phyloP scores from a whole-genome alignment of 1,284 basidiomycete species.

The Filobasidium uniguttulatum region DNA sequence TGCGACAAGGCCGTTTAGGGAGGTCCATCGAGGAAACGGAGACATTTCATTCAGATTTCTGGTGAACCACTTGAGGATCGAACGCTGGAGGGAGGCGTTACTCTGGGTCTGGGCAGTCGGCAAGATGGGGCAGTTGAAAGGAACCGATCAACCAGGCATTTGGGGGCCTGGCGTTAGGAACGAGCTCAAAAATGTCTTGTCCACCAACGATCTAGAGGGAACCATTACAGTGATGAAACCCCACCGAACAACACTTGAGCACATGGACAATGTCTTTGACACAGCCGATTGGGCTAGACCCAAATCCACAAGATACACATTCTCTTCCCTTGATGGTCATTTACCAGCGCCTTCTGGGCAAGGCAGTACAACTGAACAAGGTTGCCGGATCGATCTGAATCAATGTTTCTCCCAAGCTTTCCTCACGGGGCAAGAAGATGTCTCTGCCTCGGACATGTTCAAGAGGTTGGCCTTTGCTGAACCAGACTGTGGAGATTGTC shows the following conservation, averaged over 20 bases:
- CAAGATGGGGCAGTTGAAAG: slow-evolving; percentile 19
- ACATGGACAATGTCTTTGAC: slow-evolving; percentile 20
- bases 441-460: slow-evolving; percentile 37
- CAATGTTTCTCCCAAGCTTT: slow-evolving; percentile 28
- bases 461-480: slow-evolving; percentile 40
- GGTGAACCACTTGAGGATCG: slow-evolving; percentile 24
- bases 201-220: not conserved
- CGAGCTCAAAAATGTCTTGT: not conserved
- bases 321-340: slow-evolving; percentile 33
- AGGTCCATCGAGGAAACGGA: slow-evolving; percentile 23
- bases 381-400: slow-evolving; percentile 27
- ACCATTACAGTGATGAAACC: slow-evolving; percentile 25
- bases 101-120: slow-evolving; percentile 33
- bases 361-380: slow-evolving; percentile 4
- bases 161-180: slow-evolving; percentile 22
- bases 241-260: slow-evolving; percentile 23
- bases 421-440: slow-evolving; percentile 20
- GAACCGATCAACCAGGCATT: slow-evolving; percentile 5
- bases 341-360: slow-evolving; percentile 18
- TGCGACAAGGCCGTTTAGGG: slow-evolving; percentile 26
- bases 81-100: slow-evolving; percentile 35
- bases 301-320: slow-evolving; percentile 24
- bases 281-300: slow-evolving; percentile 25
- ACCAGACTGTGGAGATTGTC: slow-evolving; percentile 42
- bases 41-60: slow-evolving; percentile 34